A percentile compares a stretch with the other conserved stretches of the same genome.
Evolutionary conservation across 2,329 filamentous ascomycete genomes (phyloP).

Genomic region (Hirsutella thompsonii): DNA sequence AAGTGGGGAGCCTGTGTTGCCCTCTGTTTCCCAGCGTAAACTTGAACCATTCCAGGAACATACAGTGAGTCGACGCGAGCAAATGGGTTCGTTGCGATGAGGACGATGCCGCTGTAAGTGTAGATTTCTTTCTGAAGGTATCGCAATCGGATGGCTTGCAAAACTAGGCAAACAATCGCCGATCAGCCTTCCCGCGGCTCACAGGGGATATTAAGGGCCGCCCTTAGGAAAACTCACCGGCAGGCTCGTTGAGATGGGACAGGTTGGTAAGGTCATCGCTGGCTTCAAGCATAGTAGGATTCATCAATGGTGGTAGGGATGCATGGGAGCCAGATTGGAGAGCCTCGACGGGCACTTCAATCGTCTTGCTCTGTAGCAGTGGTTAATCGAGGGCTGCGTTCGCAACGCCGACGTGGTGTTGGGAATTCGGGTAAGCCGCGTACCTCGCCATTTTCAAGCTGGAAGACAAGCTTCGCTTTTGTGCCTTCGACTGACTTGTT

Average conservation of each 20-base stretch:
- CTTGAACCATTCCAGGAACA: constrained; percentile 98
- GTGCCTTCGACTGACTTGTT: constrained; percentile 74
- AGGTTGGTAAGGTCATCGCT: constrained; percentile 96
- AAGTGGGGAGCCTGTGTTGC: constrained; percentile 94
- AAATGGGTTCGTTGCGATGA: constrained; percentile 97
- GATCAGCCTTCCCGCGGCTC: constrained; percentile 7
- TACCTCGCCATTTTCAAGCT: constrained; percentile 88
- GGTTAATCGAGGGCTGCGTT: background rate
- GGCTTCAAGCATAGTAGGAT: constrained; percentile 93
- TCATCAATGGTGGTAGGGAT: constrained; percentile 86
- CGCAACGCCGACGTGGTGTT: background rate
- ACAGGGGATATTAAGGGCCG: background rate
- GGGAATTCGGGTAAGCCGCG: constrained; percentile 4
- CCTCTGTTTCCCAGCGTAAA: constrained; percentile 93
- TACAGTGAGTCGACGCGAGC: constrained; percentile 96
- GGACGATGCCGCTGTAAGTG: constrained; percentile 96
- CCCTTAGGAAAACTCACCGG: constrained; percentile 47
- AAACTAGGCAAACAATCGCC: constrained; percentile 40
- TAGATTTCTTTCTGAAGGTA: constrained; percentile 99
- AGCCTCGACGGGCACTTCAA: constrained; percentile 66
- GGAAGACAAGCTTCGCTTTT: constrained; percentile 79
- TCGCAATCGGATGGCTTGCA: constrained; percentile 93
- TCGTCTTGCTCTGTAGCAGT: constrained; percentile 52
- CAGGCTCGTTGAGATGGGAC: constrained; percentile 95
- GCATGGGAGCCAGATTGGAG: constrained; percentile 66